A percentile compares a stretch with the other conserved stretches of the same genome.
phyloP scores from a whole-genome alignment of 2,329 filamentous ascomycete species.

The Colletotrichum orbiculare region DNA sequence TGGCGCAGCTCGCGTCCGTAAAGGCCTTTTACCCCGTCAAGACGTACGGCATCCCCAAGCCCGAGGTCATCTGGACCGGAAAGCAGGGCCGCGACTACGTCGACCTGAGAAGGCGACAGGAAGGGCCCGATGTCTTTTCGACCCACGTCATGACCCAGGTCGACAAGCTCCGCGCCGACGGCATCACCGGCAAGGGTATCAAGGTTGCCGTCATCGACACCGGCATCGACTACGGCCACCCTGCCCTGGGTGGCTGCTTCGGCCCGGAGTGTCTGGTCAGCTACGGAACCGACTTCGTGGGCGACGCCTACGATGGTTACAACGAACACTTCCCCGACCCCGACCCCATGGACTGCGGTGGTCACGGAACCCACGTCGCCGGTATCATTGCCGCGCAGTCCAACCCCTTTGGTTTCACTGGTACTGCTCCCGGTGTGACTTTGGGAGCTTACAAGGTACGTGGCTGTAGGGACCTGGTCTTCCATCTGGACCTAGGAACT shows the following conservation, averaged over 20 bases:
- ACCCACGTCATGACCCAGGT: conserved; percentile 68
- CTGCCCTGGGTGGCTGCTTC: conserved; percentile 73
- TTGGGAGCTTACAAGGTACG: conserved; percentile 62
- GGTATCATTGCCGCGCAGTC: conserved; percentile 71
- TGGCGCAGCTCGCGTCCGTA: conserved; percentile 56
- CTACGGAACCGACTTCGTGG: conserved; percentile 68
- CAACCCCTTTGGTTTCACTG: conserved; percentile 65
- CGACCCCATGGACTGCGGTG: conserved; percentile 66
- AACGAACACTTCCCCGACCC: conserved; percentile 56
- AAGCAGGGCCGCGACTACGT: conserved; percentile 42
- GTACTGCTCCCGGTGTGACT: conserved; percentile 66
- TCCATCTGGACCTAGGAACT: too few species aligned
- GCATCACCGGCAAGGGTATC: conserved; percentile 61
- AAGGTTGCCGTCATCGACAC: conserved; percentile 66
- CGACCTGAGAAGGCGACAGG: conserved; percentile 46
- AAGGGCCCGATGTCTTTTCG: conserved; percentile 47
- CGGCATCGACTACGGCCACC: conserved; percentile 71
- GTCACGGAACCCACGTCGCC: conserved; percentile 71
- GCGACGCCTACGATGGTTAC: conserved; percentile 58
- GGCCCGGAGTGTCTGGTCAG: conserved; percentile 68
- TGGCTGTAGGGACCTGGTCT: not conserved
- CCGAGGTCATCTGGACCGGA: conserved; percentile 58
- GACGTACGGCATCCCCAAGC: conserved; percentile 55
- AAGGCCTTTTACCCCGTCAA: conserved; percentile 62
- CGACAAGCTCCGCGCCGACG: conserved; percentile 61